Base-by-base conservation (phyloP, 805 yeast species). In the Metschnikowia similis region DNA sequence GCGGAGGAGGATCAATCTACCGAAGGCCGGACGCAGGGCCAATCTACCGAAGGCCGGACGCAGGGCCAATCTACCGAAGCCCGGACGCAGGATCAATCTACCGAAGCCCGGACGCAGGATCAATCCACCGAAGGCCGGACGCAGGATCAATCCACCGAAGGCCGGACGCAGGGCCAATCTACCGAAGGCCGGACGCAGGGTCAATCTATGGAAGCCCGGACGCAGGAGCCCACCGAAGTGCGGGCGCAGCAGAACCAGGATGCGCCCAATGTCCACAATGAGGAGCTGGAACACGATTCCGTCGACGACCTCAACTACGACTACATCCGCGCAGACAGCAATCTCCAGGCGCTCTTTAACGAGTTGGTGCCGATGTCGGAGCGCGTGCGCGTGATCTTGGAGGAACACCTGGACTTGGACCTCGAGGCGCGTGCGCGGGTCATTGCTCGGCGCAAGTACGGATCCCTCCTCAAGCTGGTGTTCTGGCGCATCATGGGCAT, bases 401-500 rank as follows among this genome's bases (percentile, higher is more conserved):
- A 61, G n/a, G 52, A 59, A 14, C 53, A 63, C 34, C 39, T 58
- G 0, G 65, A 74, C 35, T 66, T 68, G 8, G 68, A 76, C 40
- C 53, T 82, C 14, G 84, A 81, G 55, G 68, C 59, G 8, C 54
- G 62, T 13, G 86, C 84, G 0, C 69, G 61, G 30, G 67, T 66
- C 29, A 54, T 64, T 4, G 72, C 82, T 4, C 56, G 65, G 13
- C 47, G 52, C 32, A 77, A 62, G 52, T 71, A 63, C 61, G 60
- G 67, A 14, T 49, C 54, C 32, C 8, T 62, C 43, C 53, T 70
- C 56, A 64, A 67, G 62, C 57, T 56, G 52, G 13, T 76, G 0
- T 79, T 79, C 61, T 83, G 87, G 85, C 63, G 61, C 36, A 27
- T 79, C 4, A 79, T 84, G 84, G 85, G 87, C 0, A 71, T 84